Percentiles rank a stretch among this genome's conserved stretches.
Conservation (phyloP, 202 grass and related monocot species). For the Alloteropsis angusta region DNA sequence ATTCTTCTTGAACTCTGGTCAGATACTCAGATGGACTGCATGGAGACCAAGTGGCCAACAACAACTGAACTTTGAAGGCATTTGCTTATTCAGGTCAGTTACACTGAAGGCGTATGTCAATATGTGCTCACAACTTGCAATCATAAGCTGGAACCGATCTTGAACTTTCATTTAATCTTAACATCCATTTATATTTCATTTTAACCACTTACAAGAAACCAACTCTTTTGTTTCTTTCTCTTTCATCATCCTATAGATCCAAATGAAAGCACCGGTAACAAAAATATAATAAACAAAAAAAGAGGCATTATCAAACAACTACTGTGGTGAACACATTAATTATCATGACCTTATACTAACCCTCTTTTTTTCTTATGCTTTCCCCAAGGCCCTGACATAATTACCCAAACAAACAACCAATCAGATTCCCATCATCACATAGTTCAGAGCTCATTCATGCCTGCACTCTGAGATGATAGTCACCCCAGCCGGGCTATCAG, state of each 20-base stretch:
- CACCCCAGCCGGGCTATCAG: not conserved
- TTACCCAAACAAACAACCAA: not conserved
- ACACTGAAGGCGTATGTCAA: not conserved
- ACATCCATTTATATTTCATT: slow-evolving; percentile 8
- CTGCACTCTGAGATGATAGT: not conserved
- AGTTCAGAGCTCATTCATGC: not conserved
- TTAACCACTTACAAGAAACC: slow-evolving; percentile 41
- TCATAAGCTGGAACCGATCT: not conserved
- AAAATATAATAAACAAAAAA: not conserved
- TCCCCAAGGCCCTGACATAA: not conserved
- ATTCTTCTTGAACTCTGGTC: not conserved
- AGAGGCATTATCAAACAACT: slow-evolving; percentile 1
- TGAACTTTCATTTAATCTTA: not conserved
- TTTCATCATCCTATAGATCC: slow-evolving; percentile 19
- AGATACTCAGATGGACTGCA: not conserved
- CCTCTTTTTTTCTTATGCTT: not conserved
- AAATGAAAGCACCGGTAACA: slow-evolving; percentile 3
- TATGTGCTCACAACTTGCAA: not conserved
- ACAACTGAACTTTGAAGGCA: not conserved
- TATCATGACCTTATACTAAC: slow-evolving; percentile 16
- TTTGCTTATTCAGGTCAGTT: not conserved
- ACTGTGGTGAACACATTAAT: slow-evolving; percentile 27
- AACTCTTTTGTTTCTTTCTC: slow-evolving; percentile 28
- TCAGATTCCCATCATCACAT: not conserved
- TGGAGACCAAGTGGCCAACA: not conserved